Base-by-base conservation (phyloP, 2,329 filamentous ascomycete genomes). In the Colletotrichum zoysiae region DNA sequence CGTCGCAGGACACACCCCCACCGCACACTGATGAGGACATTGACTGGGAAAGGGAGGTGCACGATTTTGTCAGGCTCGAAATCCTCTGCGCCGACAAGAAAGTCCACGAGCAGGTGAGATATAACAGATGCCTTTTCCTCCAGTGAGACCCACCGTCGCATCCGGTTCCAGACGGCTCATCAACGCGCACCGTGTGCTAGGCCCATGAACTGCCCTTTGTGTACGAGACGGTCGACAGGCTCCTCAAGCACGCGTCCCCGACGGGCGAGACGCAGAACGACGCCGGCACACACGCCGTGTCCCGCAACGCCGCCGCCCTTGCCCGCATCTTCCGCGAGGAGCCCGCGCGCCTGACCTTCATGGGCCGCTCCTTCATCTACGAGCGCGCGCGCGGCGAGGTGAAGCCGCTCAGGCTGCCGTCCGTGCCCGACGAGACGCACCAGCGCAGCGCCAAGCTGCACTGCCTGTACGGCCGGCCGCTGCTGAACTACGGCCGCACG, bases 391-490 rank as follows among this genome's bases (percentile, higher is more conserved):
- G 86, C 26, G 84, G 81, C 30, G 78, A 81, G 51, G 46, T 33
- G 38, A 65, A 62, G 30, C 42, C 48, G 11, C 20, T 57, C 14
- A 51, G 57, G 23, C 40, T 48, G 57, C 48, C 58, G 5, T 59
- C 48, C 1, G 42, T 33, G n/a, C 74, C 81, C 16, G 81, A 81
- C 35, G 79, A 82, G 62, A 77, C 84, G 44, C 87, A 88, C 40
- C 92, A 94, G 81, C 83, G 88, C 74, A 91, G 89, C 74, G 93
- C 93, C 33, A 92, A 91, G 77, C 81, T 95, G 33, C 92, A 94
- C 78, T 89, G 88, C 74, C 82, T 93, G 38, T 91, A 89, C 74
- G 92, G 93, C 23, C 86, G 88, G n/a, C 88, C 90, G 0, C 82
- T 90, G 3, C 78, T 85, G 33, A 80, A 79, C 40, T 73, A 78